A percentile compares a stretch with the other conserved stretches of the same genome.
Evolutionary conservation across 2,329 filamentous ascomycete species (phyloP).

Genomic region (Trichoderma citrinoviride): DNA sequence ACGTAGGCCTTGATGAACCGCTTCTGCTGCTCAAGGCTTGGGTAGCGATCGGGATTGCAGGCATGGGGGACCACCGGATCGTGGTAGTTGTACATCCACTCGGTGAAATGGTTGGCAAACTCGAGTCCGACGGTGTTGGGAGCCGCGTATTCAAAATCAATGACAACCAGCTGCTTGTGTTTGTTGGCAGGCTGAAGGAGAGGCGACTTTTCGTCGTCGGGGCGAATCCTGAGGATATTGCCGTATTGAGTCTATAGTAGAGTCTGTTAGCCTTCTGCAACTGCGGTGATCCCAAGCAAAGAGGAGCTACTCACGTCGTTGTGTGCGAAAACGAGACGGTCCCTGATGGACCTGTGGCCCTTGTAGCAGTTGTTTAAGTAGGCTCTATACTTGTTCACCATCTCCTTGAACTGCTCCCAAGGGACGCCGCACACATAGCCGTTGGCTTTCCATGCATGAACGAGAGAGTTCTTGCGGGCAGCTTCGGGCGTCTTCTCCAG

Average conservation of each 20-base stretch:
- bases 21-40: conserved; percentile 74
- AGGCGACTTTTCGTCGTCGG: conserved; percentile 73
- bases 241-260: conserved; percentile 83
- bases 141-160: conserved; percentile 96
- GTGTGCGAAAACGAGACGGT: conserved; percentile 88
- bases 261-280: conserved; percentile 20
- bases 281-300: no score
- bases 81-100: conserved; percentile 99
- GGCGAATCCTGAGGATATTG: conserved; percentile 78
- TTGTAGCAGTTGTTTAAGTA: conserved; percentile 74
- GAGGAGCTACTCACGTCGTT: conserved; percentile 70
- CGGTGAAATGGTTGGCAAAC: conserved; percentile 97
- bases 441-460: conserved; percentile 60
- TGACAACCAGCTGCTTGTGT: conserved; percentile 94
- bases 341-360: conserved; percentile 62
- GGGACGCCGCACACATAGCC: conserved; percentile 80
- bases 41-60: conserved; percentile 70
- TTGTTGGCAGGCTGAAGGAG: conserved; percentile 85
- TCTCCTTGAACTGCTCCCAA: conserved; percentile 73
- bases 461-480: conserved; percentile 29
- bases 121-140: conserved; percentile 84
- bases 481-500: conserved; percentile 44
- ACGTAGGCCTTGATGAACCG: conserved; percentile 87
- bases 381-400: conserved; percentile 73
- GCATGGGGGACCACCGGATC: conserved; percentile 62